These are phyloP conservation scores for Trypanosoma mega DNA, from an alignment of 208 protist genomes.

Conservation along the genomic window DNA sequence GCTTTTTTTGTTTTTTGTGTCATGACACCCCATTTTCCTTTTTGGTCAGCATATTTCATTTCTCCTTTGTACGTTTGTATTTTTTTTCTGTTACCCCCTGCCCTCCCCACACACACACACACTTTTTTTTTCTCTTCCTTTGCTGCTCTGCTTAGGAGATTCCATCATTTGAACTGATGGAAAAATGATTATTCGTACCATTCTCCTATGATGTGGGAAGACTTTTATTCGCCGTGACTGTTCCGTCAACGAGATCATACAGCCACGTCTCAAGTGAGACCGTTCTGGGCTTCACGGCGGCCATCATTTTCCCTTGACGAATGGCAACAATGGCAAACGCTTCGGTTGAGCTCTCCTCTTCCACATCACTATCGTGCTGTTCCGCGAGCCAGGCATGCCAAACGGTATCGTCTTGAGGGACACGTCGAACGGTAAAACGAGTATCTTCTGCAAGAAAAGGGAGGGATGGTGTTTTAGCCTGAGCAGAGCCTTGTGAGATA, in stretches of 20 bases:
- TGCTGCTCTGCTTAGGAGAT: too few relatives aligned
- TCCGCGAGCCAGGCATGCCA: slow-evolving; percentile 52
- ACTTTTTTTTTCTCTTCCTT: too few relatives aligned
- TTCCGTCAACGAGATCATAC: slow-evolving; percentile 63
- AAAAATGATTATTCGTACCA: neutral
- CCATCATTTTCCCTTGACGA: slow-evolving; percentile 55
- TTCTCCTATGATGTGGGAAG: slow-evolving; percentile 21
- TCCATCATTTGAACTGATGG: too few relatives aligned
- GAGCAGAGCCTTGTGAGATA: slow-evolving; percentile 25
- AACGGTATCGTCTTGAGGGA: slow-evolving; percentile 35
- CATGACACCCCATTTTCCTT: too few relatives aligned
- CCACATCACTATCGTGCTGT: neutral
- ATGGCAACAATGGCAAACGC: slow-evolving; percentile 43
- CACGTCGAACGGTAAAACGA: slow-evolving; percentile 73
- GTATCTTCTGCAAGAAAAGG: slow-evolving; percentile 44
- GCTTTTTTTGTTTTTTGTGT: too few relatives aligned
- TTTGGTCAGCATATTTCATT: too few relatives aligned
- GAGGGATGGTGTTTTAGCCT: slow-evolving; percentile 31
- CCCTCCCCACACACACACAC: too few relatives aligned
- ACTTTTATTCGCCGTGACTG: slow-evolving; percentile 26
- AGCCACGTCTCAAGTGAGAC: slow-evolving; percentile 46
- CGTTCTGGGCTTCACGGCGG: slow-evolving; percentile 39
- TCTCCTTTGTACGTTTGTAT: too few relatives aligned
- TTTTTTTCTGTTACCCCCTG: too few relatives aligned
- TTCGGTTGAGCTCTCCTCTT: slow-evolving; percentile 19